These are phyloP conservation scores for Suillus subaureus DNA, from an alignment of 768 basidiomycete genomes.

Conservation along the genomic window DNA sequence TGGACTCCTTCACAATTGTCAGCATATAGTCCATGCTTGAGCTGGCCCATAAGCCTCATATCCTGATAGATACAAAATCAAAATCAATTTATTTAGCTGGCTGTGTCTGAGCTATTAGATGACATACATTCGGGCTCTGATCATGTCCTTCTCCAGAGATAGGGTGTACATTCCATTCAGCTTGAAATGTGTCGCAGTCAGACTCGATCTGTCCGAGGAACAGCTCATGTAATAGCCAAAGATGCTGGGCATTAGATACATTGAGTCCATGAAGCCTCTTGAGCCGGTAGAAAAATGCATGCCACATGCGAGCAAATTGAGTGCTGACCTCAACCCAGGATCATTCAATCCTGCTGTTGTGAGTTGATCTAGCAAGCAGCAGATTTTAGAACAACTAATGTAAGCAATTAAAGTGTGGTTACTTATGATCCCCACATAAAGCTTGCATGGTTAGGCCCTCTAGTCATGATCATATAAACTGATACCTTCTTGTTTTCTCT, in stretches of 20 bases:
- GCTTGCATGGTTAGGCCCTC: conserved; percentile 31
- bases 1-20: too few species aligned
- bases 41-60: too few species aligned
- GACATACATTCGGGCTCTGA: conserved; percentile 18
- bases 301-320: conserved; percentile 26
- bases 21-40: too few species aligned
- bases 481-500: conserved; percentile 19
- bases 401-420: neutral
- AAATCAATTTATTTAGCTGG: too few species aligned
- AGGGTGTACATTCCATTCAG: conserved; percentile 24
- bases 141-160: conserved; percentile 13
- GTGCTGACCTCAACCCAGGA: conserved; percentile 30
- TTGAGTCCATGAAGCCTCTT: conserved; percentile 26
- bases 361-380: conserved; percentile 14
- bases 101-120: neutral
- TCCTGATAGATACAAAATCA: too few species aligned
- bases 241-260: conserved; percentile 12
- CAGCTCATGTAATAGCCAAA: conserved; percentile 21
- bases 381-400: conserved; percentile 28
- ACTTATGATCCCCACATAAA: conserved; percentile 32
- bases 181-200: conserved; percentile 18
- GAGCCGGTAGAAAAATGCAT: conserved; percentile 23
- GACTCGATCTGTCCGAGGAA: conserved; percentile 17
- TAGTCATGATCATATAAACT: conserved; percentile 35
- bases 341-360: too few species aligned